These are phyloP conservation scores for Rhododendron ferrugineum DNA, from an alignment of 148 eudicot species.

Conservation along the genomic window DNA sequence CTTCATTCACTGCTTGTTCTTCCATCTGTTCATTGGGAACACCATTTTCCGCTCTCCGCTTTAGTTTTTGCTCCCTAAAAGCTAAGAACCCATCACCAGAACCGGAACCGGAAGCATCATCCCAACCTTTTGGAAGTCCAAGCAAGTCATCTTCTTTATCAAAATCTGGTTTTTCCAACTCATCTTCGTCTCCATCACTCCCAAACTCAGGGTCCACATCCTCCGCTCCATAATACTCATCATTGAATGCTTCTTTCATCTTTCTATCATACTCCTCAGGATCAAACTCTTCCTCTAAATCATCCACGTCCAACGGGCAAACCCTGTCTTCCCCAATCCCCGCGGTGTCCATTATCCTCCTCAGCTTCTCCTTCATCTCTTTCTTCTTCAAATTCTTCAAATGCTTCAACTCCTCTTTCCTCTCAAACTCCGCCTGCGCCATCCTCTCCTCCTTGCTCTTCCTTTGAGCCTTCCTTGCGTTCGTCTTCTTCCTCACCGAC, in stretches of 20 bases:
- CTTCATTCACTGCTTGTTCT: slow-evolving; percentile 22
- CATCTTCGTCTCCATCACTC: slow-evolving; percentile 50
- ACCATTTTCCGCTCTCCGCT: slow-evolving; percentile 28
- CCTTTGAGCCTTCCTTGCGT: slow-evolving; percentile 68
- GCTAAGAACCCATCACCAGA: slow-evolving; percentile 56
- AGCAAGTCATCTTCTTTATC: slow-evolving; percentile 83
- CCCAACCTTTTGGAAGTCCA: slow-evolving; percentile 83
- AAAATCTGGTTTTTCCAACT: slow-evolving; percentile 75
- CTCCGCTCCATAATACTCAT: slow-evolving; percentile 61
- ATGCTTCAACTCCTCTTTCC: slow-evolving; percentile 84
- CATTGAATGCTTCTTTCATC: slow-evolving; percentile 65
- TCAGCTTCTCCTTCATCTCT: slow-evolving; percentile 72
- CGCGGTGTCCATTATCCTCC: slow-evolving; percentile 57
- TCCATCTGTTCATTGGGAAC: slow-evolving; percentile 13
- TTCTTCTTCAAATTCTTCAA: slow-evolving; percentile 91
- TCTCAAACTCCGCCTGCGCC: slow-evolving; percentile 58
- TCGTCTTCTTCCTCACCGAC: slow-evolving; percentile 87
- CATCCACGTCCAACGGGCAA: slow-evolving; percentile 51
- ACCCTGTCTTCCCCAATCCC: slow-evolving; percentile 42
- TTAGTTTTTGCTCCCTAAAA: slow-evolving; percentile 37
- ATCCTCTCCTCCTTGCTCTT: slow-evolving; percentile 86
- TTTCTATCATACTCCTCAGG: slow-evolving; percentile 73
- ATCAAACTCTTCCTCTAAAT: slow-evolving; percentile 89
- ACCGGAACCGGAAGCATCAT: slow-evolving; percentile 27
- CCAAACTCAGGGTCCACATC: slow-evolving; percentile 77